Percentiles rank a stretch among this genome's conserved stretches.
Evolutionary conservation across 2,329 filamentous ascomycete genomes (phyloP).

Genomic region (Phialophora expanda): DNA sequence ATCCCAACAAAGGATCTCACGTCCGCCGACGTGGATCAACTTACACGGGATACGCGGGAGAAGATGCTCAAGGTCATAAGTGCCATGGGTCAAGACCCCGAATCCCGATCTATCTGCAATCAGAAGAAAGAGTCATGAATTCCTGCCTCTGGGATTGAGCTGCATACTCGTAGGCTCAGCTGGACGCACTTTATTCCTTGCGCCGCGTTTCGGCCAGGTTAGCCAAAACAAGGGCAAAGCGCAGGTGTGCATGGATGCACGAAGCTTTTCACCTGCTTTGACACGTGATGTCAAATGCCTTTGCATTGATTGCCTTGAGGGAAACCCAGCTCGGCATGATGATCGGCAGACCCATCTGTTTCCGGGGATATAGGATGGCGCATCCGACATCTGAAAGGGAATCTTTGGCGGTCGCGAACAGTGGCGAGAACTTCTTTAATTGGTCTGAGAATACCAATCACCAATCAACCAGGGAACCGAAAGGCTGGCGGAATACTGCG

Average conservation of each 20-base stretch:
- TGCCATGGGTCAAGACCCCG: slow-evolving; percentile 44
- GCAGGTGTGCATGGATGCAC: neutral
- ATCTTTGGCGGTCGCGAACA: neutral
- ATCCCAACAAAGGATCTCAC: slow-evolving; percentile 77
- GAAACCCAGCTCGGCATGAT: neutral
- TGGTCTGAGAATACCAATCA: neutral
- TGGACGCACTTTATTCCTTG: neutral
- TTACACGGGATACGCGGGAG: slow-evolving; percentile 71
- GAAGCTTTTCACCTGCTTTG: neutral
- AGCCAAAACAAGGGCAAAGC: neutral
- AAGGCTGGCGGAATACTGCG: neutral
- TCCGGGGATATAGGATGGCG: neutral
- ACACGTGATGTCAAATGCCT: neutral
- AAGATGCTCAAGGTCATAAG: slow-evolving; percentile 71
- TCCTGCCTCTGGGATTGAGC: neutral
- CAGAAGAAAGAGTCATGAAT: slow-evolving; percentile 27
- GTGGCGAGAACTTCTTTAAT: neutral
- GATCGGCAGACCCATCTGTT: neutral
- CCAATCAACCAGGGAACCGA: neutral
- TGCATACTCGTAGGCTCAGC: neutral
- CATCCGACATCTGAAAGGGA: neutral
- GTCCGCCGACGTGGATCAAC: slow-evolving; percentile 74
- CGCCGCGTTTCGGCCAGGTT: neutral
- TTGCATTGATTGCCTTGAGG: neutral
- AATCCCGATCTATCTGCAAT: slow-evolving; percentile 18